phyloP scores from a whole-genome alignment of 2,329 filamentous ascomycete genomes.

The Colletotrichum endophyticum region DNA sequence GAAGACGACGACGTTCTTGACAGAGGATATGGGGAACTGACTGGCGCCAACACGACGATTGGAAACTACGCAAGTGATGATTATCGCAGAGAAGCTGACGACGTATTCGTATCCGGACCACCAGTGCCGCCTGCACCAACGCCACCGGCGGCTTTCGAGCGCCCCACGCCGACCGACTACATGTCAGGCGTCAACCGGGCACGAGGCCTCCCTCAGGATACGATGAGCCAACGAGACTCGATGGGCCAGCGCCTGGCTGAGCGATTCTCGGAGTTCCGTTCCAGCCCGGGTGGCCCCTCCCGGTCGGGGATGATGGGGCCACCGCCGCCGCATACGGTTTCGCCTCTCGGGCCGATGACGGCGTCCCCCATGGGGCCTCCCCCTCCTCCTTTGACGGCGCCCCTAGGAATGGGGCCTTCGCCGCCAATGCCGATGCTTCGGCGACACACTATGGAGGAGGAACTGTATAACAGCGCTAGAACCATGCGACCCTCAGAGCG shows the following conservation, averaged over 20 bases:
- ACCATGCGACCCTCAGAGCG: slow-evolving; percentile 33
- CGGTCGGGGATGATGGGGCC: slow-evolving; percentile 18
- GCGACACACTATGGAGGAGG: slow-evolving; percentile 46
- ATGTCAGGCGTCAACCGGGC: slow-evolving; percentile 47
- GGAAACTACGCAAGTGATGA: slow-evolving; percentile 68
- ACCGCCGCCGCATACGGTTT: slow-evolving; percentile 23
- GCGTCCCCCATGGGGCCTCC: not conserved
- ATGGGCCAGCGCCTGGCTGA: slow-evolving; percentile 57
- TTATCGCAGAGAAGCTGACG: slow-evolving; percentile 48
- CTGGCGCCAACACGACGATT: slow-evolving; percentile 55
- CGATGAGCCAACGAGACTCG: slow-evolving; percentile 52
- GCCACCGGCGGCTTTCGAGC: slow-evolving; percentile 37
- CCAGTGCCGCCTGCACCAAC: slow-evolving; percentile 35
- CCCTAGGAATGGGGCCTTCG: slow-evolving; percentile 6
- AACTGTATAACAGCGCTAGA: slow-evolving; percentile 38
- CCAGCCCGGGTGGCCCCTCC: slow-evolving; percentile 26
- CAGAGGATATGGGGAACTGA: slow-evolving; percentile 38
- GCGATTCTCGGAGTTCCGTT: slow-evolving; percentile 51
- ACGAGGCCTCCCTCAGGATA: slow-evolving; percentile 44
- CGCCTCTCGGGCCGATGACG: slow-evolving; percentile 26
- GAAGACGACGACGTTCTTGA: slow-evolving; percentile 39
- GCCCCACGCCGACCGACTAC: slow-evolving; percentile 43
- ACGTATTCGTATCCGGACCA: slow-evolving; percentile 23
- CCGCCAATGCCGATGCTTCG: slow-evolving; percentile 37
- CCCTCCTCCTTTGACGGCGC: not conserved